These are phyloP conservation scores for Neopestalotiopsis sp. DNA, from an alignment of 2,329 filamentous ascomycete species.

Conservation along the genomic window DNA sequence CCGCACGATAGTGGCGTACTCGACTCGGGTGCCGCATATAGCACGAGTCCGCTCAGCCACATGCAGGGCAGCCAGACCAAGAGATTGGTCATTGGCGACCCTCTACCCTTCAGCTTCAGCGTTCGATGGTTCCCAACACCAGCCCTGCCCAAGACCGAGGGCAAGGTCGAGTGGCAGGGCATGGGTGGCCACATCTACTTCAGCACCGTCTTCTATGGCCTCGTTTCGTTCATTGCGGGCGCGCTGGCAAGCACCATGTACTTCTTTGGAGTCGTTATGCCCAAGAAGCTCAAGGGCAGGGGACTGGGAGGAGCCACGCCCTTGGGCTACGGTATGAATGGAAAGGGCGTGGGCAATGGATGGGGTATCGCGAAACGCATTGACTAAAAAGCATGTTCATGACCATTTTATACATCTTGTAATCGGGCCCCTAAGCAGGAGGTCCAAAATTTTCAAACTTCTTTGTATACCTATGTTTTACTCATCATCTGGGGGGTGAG, in stretches of 20 bases:
- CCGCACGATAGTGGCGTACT: conserved; percentile 77
- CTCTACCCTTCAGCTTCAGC: conserved; percentile 77
- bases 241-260: conserved; percentile 59
- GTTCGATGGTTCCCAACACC: conserved; percentile 88
- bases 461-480: conserved; percentile 6
- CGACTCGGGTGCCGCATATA: conserved; percentile 88
- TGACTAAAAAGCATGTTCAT: conserved; percentile 39
- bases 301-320: conserved; percentile 62
- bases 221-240: conserved; percentile 64
- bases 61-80: conserved; percentile 56
- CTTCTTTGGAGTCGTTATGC: conserved; percentile 65
- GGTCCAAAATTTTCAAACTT: background rate
- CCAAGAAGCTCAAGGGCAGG: conserved; percentile 54
- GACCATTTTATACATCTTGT: conserved; percentile 22
- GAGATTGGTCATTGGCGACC: conserved; percentile 86
- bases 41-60: conserved; percentile 72
- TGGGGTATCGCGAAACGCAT: conserved; percentile 64
- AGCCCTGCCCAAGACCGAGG: conserved; percentile 70
- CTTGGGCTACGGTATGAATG: conserved; percentile 58
- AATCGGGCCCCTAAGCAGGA: background rate
- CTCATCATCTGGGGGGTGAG: background rate
- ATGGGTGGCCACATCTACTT: conserved; percentile 68
- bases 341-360: conserved; percentile 56
- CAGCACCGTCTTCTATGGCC: conserved; percentile 66
- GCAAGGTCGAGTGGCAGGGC: conserved; percentile 67